Base-by-base conservation (phyloP, 73 alveolate species). In the Paramecium pentaurelia region DNA sequence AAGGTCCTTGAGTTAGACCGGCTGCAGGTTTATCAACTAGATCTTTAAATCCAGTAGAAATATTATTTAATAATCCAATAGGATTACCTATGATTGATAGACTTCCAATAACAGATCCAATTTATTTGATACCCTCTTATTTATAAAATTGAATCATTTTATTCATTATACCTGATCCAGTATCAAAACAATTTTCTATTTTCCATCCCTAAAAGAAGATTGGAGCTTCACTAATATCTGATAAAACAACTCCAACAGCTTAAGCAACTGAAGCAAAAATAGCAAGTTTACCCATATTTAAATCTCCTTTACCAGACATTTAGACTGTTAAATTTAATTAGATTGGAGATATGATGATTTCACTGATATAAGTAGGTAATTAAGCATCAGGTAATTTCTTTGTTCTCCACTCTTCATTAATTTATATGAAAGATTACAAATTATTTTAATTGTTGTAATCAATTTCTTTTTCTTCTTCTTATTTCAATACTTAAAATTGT, bases 81-180 rank as follows among this genome's bases (percentile, higher is more conserved):
- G 93, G 93, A 68, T 87, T 87, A 30, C 93, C 93, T 32, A 87
- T 87, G 1, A 87, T 64, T 40, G 83, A 64, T 6, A 87, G 42
- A 44, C 88, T 64, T 2, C 93, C 93, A 25, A 73, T 37, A 16
- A 77, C 36, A 42, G 71, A 64, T 6, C 64, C 54, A 1, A 87
- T 16, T 87, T 87, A 10, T 25, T 22, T 64, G 3, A 87, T 60
- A 16, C 77, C 93, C n/a, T 87, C 83, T 18, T 3, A 28, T 68
- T 68, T 87, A 68, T 87, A 87, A 64, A 42, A 58, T 49, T 32
- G 22, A 2, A 77, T 40, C 45, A 87, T 49, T 87, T 87, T 87
- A 37, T 88, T 40, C 10, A 27, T 9, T 4, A 87, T 87, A 8
- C 93, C 93, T 42, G 71, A n/a, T 6, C 40, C 12, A 7, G 93